phyloP scores from a whole-genome alignment of 2,329 filamentous ascomycete genomes.

The Fusarium tanahbumbuense region DNA sequence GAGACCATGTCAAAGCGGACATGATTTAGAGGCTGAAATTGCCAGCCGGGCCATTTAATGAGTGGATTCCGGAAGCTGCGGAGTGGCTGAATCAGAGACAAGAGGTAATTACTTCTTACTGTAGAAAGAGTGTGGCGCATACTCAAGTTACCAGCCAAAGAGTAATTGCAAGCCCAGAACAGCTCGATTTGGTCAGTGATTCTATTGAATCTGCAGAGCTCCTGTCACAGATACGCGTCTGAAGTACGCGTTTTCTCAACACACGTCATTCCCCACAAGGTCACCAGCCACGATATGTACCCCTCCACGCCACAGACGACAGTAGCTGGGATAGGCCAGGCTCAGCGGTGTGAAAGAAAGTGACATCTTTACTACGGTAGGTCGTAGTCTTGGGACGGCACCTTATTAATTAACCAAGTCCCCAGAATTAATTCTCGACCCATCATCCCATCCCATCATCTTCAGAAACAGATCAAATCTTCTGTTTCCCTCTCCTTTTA shows the following conservation, averaged over 20 bases:
- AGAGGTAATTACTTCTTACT: neutral
- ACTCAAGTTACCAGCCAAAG: neutral
- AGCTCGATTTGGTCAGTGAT: neutral
- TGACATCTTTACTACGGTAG: slow-evolving; percentile 32
- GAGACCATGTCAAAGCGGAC: slow-evolving; percentile 15
- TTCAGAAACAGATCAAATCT: slow-evolving; percentile 13
- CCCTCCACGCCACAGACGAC: slow-evolving; percentile 35
- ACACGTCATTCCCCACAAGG: slow-evolving; percentile 37
- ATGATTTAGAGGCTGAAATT: slow-evolving; percentile 27
- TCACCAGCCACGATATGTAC: slow-evolving; percentile 37
- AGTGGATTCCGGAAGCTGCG: slow-evolving; percentile 39
- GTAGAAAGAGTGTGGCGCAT: slow-evolving; percentile 4
- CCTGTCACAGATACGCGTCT: slow-evolving; percentile 26
- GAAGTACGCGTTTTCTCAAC: slow-evolving; percentile 32
- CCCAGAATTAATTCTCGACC: slow-evolving; percentile 42
- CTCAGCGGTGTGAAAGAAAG: slow-evolving; percentile 41
- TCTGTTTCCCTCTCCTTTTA: slow-evolving; percentile 3
- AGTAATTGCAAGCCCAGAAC: neutral
- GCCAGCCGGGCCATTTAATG: slow-evolving; percentile 24
- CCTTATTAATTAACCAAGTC: slow-evolving; percentile 34
- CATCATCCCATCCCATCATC: slow-evolving; percentile 33
- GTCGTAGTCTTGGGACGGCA: slow-evolving; percentile 7
- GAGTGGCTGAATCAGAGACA: slow-evolving; percentile 4
- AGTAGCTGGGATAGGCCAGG: neutral
- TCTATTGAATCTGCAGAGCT: neutral